Evolutionary conservation across 371 early-diverging fungal species (phyloP).

Genomic region (Synchytrium microbalum): DNA sequence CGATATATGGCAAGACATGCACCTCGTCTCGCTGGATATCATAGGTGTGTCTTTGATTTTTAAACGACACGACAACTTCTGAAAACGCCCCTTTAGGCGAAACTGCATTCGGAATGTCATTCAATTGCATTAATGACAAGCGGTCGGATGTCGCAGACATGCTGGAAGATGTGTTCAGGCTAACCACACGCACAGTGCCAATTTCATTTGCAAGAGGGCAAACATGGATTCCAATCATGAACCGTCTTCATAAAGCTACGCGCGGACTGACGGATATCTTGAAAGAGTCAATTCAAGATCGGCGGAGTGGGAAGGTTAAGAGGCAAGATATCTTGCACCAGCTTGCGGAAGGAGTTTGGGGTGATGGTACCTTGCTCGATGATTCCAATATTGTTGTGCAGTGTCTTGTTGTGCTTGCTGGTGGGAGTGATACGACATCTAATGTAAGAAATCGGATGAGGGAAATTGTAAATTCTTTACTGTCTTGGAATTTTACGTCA

Average conservation of each 20-base stretch:
- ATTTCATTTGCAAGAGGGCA: neutral
- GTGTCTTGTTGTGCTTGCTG: neutral
- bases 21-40: neutral
- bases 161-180: neutral
- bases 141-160: neutral
- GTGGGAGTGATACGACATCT: neutral
- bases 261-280: neutral
- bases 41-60: neutral
- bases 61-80: neutral
- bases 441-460: too few relatives aligned
- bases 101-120: neutral
- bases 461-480: too few relatives aligned
- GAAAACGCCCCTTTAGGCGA: neutral
- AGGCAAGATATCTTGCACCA: neutral
- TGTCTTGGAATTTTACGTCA: too few relatives aligned
- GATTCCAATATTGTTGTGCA: neutral
- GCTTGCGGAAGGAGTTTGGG: too few relatives aligned
- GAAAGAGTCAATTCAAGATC: neutral
- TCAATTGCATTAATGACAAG: neutral
- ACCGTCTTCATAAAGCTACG: neutral
- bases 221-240: neutral
- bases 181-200: neutral
- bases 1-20: neutral
- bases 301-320: neutral
- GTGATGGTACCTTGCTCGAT: neutral